Base-by-base conservation (phyloP, 1,284 basidiomycete genomes). In the Pseudozyma tsukubaensis region DNA sequence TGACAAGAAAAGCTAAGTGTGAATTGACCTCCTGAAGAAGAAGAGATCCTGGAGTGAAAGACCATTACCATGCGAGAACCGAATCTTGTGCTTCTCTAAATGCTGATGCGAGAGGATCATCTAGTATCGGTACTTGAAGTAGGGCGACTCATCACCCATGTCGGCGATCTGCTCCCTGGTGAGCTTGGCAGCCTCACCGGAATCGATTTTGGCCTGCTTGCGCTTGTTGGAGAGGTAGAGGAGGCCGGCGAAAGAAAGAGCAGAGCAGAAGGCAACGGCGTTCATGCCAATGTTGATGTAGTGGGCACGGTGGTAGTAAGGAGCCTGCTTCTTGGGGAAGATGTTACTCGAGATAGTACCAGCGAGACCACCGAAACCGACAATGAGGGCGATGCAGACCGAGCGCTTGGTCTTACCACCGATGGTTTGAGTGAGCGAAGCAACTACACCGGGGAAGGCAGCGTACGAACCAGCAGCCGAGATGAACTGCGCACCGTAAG, bases 101-200 rank as follows among this genome's bases (percentile, higher is more conserved):
- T 3, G 37, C 16, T 39, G 37, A n/a, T 39, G 16, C 12, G 16
- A 35, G 37, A 10, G 29, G 24, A 14, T 39, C 43, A 52, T 63
- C 66, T 69, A 78, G 66, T 76, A 78, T 40, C 74, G 59, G 73
- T 78, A 78, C 64, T 67, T 72, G 69, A 78, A 78, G 69, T 73
- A 78, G 48, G 76, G 76, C 13, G 76, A 78, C 55, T 70, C 64
- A 64, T 78, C 76, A 55, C 76, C 73, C 53, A 78, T 53, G 50
- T 75, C 74, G 45, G 73, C 70, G 49, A 72, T 62, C 65, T 75
- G 44, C 52, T 72, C 53, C 58, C 51, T 68, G 32, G 62, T 59
- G 29, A 63, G 51, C 11, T 54, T 50, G 4, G 65, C 76, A 13
- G 76, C 76, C 56, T 72, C 70, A 49, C 76, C 76, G 3, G 73